Percentiles rank a stretch among this genome's conserved stretches.
Evolutionary conservation across 2,329 filamentous ascomycete genomes (phyloP).

Genomic region (Curvularia eragrostidis): DNA sequence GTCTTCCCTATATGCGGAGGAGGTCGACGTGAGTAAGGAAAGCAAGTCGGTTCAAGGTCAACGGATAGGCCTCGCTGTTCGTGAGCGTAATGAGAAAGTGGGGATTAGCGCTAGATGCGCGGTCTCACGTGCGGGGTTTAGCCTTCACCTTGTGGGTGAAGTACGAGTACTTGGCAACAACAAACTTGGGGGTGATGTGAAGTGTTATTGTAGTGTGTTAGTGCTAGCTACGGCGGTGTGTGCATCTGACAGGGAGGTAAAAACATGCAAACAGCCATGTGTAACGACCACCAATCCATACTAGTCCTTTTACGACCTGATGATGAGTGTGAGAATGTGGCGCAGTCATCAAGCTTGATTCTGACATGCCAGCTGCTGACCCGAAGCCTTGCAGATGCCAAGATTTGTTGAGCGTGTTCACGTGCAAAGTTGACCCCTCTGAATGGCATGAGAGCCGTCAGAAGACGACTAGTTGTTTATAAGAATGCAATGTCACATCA

Average conservation of each 20-base stretch:
- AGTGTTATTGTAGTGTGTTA: neutral
- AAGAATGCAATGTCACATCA: neutral
- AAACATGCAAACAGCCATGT: neutral
- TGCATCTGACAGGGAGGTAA: neutral
- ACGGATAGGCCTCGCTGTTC: conserved; percentile 2
- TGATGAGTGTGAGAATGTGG: neutral
- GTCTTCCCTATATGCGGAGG: neutral
- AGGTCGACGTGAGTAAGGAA: neutral
- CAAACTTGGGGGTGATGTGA: neutral
- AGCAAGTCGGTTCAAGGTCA: neutral
- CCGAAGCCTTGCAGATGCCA: neutral
- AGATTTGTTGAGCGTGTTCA: neutral
- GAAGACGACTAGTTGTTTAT: neutral
- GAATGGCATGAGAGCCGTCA: neutral
- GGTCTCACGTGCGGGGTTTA: conserved; percentile 17
- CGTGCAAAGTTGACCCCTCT: neutral
- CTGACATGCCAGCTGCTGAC: neutral
- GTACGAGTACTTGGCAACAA: neutral
- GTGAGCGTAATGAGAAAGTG: conserved; percentile 12
- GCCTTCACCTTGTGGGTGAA: conserved; percentile 7
- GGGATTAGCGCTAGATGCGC: conserved; percentile 12
- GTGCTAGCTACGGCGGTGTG: neutral
- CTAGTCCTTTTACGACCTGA: no score
- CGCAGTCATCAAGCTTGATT: neutral
- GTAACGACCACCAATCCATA: neutral